Conservation (phyloP, 768 basidiomycete genomes). For the Mycena capillaripes region DNA sequence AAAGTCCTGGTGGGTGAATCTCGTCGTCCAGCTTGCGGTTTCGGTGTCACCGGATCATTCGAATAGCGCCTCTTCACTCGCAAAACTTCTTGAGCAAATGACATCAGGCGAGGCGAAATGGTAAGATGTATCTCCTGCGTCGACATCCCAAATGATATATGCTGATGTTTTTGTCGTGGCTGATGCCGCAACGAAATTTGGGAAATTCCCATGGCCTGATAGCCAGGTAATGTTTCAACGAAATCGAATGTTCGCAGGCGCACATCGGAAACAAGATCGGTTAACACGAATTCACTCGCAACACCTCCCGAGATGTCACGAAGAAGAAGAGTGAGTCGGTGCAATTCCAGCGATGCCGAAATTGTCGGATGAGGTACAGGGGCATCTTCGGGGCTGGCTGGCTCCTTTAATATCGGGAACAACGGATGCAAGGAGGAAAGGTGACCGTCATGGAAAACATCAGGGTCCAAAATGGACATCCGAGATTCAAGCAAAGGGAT, state of each 20-base stretch:
- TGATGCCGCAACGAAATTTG: conserved; percentile 61
- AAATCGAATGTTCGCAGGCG: conserved; percentile 43
- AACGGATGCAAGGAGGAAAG: conserved; percentile 47
- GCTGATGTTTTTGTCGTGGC: conserved; percentile 46
- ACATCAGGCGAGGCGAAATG: conserved; percentile 71
- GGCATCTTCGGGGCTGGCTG: not conserved
- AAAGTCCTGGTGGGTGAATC: conserved; percentile 25
- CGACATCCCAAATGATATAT: conserved; percentile 52
- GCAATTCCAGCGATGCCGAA: conserved; percentile 44
- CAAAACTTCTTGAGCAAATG: conserved; percentile 68
- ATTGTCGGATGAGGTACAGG: conserved; percentile 21
- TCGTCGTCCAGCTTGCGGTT: conserved; percentile 36
- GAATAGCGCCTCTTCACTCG: conserved; percentile 61
- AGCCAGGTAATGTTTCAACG: conserved; percentile 35
- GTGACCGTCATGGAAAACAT: conserved; percentile 50
- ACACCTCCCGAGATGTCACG: conserved; percentile 49
- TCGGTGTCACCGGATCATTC: conserved; percentile 11
- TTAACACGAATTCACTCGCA: conserved; percentile 53
- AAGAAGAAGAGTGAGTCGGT: conserved; percentile 47
- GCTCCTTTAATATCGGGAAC: conserved; percentile 41
- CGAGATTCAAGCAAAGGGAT: conserved; percentile 54
- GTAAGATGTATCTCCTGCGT: conserved; percentile 57
- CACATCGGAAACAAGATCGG: conserved; percentile 45
- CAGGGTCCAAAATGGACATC: conserved; percentile 59
- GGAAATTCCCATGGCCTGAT: conserved; percentile 50